Evolutionary conservation across 208 protist genomes (phyloP), one percentile per base, ranked within the genome.

Genomic region (Acanthamoeba quina): DNA sequence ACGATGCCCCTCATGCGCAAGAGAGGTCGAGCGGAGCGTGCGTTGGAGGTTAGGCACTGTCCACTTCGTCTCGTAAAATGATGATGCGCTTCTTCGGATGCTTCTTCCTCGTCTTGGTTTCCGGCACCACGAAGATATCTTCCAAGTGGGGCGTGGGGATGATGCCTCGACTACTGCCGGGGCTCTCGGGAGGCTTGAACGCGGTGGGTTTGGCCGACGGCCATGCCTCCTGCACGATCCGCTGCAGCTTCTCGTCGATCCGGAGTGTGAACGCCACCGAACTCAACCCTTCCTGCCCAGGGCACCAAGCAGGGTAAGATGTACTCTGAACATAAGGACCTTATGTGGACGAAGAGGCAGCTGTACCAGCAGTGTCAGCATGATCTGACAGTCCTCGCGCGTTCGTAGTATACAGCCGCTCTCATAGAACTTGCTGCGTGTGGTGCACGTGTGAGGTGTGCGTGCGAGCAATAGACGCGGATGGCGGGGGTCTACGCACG

Each of bases 41-140:
- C 19, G 54, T 24, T 21, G 54, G 17, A 21, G 54, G 21, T 72
- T 2, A 72, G 24, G 24, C 24, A 9, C 64, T 29, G 24, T 29
- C 64, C 31, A 29, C 64, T 72, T 29, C 64, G n/a, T 72, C 64
- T 13, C 64, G 24, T 13, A 72, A 17, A 24, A 72, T 72, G 64
- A 72, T 34, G 24, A 72, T 72, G 24, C 64, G 64, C 24, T 72
- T 72, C 64, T 72, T 72, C 37, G 64, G 64, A 13, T n/a, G 64
- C 64, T 72, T 72, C 64, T 72, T 72, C 64, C 6, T 72, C 64
- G 64, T 72, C 64, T 34, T 72, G 1, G 64, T 0, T n/a, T 72
- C 64, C 24, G 64, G 64, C 64, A 72, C n/a, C 24, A 72, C 64
- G 64, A 72, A 72, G 64, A 72, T 72, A 34, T 72, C 64, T 34